Conservation (phyloP, 306 rosid species). For the Quillaja saponaria region DNA sequence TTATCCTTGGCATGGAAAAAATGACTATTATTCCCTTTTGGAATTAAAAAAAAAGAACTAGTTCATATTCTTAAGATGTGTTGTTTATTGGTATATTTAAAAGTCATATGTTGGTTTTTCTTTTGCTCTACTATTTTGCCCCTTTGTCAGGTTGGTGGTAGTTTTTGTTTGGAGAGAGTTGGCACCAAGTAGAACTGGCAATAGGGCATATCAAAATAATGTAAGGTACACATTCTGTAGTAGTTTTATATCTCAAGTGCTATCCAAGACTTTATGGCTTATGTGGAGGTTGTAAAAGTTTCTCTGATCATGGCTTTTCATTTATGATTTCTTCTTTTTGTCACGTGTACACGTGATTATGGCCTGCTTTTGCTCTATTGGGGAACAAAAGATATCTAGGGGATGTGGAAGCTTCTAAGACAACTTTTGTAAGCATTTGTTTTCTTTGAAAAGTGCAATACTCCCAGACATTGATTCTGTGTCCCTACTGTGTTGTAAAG, state of each 20-base stretch:
- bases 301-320: conserved; percentile 17
- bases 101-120: conserved; percentile 22
- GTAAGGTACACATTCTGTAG: conserved; percentile 36
- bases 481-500: conserved; percentile 30
- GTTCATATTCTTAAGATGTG: not conserved
- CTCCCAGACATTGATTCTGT: conserved; percentile 32
- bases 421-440: conserved; percentile 10
- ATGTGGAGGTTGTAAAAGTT: conserved; percentile 5
- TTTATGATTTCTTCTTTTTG: conserved; percentile 4
- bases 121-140: conserved; percentile 17
- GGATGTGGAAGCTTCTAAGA: conserved; percentile 26
- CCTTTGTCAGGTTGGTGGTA: conserved; percentile 32
- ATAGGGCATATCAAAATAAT: conserved; percentile 25
- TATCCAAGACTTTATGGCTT: conserved; percentile 23
- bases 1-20: conserved; percentile 33
- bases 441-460: conserved; percentile 34
- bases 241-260: conserved; percentile 35
- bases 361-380: conserved; percentile 9
- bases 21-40: too few species aligned
- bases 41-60: too few species aligned
- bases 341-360: conserved; percentile 29
- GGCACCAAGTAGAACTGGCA: conserved; percentile 35
- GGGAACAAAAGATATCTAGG: conserved; percentile 23
- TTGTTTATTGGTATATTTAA: conserved; percentile 31
- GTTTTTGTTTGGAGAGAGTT: conserved; percentile 27